Base-by-base conservation (phyloP, 257 asterid genomes). In the Plantago elongata region DNA sequence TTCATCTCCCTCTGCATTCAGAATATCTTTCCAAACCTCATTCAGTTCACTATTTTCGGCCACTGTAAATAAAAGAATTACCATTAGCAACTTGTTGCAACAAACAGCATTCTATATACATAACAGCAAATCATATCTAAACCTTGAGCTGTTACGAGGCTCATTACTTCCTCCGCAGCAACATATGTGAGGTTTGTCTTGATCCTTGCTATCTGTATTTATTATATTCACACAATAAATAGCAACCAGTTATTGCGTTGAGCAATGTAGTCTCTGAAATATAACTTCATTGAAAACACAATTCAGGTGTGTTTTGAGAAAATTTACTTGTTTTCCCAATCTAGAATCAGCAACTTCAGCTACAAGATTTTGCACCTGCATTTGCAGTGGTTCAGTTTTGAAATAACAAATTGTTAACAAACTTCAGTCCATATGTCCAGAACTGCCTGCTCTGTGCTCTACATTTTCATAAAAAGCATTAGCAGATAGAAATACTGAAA, bases 61-160 rank as follows among this genome's bases (percentile, higher is more conserved):
- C 78, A 93, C 99, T 93, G 91, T 58, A 27, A 70, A 65, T 62
- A 48, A 42, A 71, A 43, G 9, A 17, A 22, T 68, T 44, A 30
- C 8, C 48, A 54, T 52, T 22, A 30, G 55, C 72, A 68, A 57
- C 54, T 56, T 30, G 38, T 46, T 15, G 12, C 0, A 5, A 61
- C 9, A 27, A 5, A 34, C 18, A 57, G 55, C 37, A 59, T 11
- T 43, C 22, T 47, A 54, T 5, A 52, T 62, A 51, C 5, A 38
- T 2, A 17, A 30, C 45, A 13, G 56, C 13, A 51, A 45, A 57
- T 14, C 14, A 57, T 38, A 38, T 30, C 30, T n/a, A 54, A 60
- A 91, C 99, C 97, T 81, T 93, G 97, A 74, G 96, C 99, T 66
- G 97, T 89, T 46, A 93, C 97, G 4, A 93, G 97, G 79, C 99